Evolutionary conservation across 768 basidiomycete species (phyloP).

Genomic region (Infundibulicybe gibba): DNA sequence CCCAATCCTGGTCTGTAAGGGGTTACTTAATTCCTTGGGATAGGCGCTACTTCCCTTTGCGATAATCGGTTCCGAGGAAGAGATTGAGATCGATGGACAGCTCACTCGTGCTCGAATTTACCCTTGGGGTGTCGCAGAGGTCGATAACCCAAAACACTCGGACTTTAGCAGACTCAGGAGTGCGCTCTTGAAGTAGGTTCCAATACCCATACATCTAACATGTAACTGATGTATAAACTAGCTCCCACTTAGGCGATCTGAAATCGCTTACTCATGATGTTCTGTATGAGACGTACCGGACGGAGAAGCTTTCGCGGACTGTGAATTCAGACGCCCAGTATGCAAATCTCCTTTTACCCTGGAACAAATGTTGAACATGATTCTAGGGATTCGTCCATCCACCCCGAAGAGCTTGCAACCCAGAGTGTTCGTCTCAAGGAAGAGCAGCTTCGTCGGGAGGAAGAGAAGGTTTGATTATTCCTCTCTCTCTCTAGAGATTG

Average conservation of each 20-base stretch:
- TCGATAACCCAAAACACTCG: constrained; percentile 99
- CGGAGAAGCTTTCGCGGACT: constrained; percentile 91
- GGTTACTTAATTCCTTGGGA: constrained; percentile 1
- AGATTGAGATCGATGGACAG: constrained; percentile 90
- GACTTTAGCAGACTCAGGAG: constrained; percentile 93
- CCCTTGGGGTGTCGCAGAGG: constrained; percentile 98
- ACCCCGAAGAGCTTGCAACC: constrained; percentile 94
- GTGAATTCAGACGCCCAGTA: constrained; percentile 79
- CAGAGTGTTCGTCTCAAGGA: constrained; percentile 98
- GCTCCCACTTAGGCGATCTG: constrained; percentile 92
- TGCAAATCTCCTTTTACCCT: constrained; percentile 15
- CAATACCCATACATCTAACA: background rate
- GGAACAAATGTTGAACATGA: constrained; percentile 17
- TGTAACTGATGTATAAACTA: constrained; percentile 22
- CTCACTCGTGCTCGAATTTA: constrained; percentile 91
- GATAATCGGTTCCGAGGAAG: constrained; percentile 95
- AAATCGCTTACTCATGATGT: constrained; percentile 94
- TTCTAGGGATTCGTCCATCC: constrained; percentile 78
- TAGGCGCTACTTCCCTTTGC: constrained; percentile 94
- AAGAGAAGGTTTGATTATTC: constrained; percentile 72
- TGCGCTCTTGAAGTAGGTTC: constrained; percentile 79
- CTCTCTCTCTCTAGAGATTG: no score
- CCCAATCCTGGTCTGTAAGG: constrained; percentile 1
- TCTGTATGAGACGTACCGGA: constrained; percentile 95
- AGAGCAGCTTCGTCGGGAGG: constrained; percentile 95